phyloP scores from a whole-genome alignment of 2,329 filamentous ascomycete species.

The Bipolaris sorokiniana region DNA sequence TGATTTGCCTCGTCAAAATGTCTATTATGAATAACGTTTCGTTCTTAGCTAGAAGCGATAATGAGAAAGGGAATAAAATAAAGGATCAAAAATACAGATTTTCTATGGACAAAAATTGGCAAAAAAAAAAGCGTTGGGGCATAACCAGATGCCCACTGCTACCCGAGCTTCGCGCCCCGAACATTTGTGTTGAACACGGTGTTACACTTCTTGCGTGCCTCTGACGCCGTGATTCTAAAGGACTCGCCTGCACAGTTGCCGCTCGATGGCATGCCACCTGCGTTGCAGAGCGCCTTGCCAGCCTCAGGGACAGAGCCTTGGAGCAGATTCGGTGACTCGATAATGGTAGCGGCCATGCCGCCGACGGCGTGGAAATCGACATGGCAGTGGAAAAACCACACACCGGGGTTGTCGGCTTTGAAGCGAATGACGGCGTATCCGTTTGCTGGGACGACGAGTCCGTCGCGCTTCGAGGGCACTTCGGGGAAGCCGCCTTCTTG shows the following conservation, averaged over 20 bases:
- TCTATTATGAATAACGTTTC: not conserved
- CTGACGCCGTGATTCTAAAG: conserved; percentile 22
- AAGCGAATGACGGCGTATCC: conserved; percentile 58
- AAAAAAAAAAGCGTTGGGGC: too few relatives aligned
- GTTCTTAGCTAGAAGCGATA: not conserved
- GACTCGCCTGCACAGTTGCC: conserved; percentile 33
- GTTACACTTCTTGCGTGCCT: conserved; percentile 32
- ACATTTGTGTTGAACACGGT: conserved; percentile 34
- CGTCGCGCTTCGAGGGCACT: conserved; percentile 38
- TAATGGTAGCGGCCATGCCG: conserved; percentile 36
- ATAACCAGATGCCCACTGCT: too few relatives aligned
- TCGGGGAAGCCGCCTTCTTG: conserved; percentile 24
- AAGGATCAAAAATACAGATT: not conserved
- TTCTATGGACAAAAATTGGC: not conserved
- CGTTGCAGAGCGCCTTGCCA: conserved; percentile 22
- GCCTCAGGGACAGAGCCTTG: conserved; percentile 20
- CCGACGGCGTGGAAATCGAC: conserved; percentile 42
- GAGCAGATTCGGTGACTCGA: conserved; percentile 37
- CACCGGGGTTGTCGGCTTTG: conserved; percentile 59
- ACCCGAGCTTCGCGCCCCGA: not conserved
- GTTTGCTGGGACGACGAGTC: conserved; percentile 33
- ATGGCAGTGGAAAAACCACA: conserved; percentile 45
- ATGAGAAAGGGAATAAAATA: too few relatives aligned
- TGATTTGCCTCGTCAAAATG: too few relatives aligned
- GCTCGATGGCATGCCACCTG: conserved; percentile 2